A percentile compares a stretch with the other conserved stretches of the same genome.
phyloP scores from a whole-genome alignment of 352 stramenopile species.

The Pythium aristosporum region DNA sequence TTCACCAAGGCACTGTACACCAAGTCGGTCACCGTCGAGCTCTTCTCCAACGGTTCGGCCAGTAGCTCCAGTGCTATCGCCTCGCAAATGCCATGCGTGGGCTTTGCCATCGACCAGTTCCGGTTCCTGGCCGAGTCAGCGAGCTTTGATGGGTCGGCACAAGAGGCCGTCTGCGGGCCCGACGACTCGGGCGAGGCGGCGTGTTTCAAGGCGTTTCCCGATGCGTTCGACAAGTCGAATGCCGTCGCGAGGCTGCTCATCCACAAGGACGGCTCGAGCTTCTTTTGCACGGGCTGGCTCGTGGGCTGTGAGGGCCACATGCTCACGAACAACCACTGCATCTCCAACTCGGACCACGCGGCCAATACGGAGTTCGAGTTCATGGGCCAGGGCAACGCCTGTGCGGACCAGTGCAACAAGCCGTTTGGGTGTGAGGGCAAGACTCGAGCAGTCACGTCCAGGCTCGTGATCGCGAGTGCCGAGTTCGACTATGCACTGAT shows the following conservation, averaged over 20 bases:
- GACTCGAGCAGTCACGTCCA: constrained; percentile 30
- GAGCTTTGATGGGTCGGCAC: background rate
- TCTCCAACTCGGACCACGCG: constrained; percentile 42
- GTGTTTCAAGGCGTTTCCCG: constrained; percentile 37
- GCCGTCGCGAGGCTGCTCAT: constrained; percentile 62
- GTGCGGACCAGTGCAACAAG: constrained; percentile 40
- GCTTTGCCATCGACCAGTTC: constrained; percentile 52
- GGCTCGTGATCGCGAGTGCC: constrained; percentile 38
- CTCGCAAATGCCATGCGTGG: background rate
- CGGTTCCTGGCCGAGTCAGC: constrained; percentile 34
- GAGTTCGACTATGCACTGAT: constrained; percentile 69
- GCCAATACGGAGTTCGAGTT: constrained; percentile 72
- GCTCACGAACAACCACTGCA: constrained; percentile 85
- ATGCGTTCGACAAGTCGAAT: constrained; percentile 29
- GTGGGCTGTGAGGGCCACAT: constrained; percentile 71
- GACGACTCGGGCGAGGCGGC: constrained; percentile 65
- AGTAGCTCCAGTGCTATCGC: background rate
- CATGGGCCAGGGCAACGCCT: constrained; percentile 41
- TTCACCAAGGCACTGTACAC: constrained; percentile 40
- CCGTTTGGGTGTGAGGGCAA: constrained; percentile 37
- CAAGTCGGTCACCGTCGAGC: constrained; percentile 29
- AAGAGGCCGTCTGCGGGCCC: constrained; percentile 55
- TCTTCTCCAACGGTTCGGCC: background rate
- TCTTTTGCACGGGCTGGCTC: constrained; percentile 76
- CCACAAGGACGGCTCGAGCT: constrained; percentile 50